Base-by-base conservation (phyloP, 108 stramenopile genomes). In the Skeletonema costatum region DNA sequence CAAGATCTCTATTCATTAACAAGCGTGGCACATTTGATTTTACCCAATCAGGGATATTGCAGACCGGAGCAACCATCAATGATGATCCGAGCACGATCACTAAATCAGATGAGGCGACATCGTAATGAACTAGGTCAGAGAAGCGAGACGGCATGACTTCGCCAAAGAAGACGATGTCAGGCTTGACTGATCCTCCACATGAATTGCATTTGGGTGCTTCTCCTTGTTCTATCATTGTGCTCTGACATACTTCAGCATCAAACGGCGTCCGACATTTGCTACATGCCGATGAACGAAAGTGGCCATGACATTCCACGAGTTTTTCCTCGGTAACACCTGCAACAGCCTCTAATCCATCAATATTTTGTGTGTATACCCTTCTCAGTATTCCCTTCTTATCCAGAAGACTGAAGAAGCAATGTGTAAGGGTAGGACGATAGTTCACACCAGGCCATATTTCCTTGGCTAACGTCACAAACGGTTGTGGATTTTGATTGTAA, bases 91-190 rank as follows among this genome's bases (percentile, higher is more conserved):
- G 73, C 17, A 98, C 89, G 7, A 98, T 75, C 13, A 95, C 25
- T 31, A 96, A 73, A 79, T 94, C 92, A 41, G 84, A 73, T 11
- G 81, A 67, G n/a, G 66, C 75, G 56, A 90, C 64, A 77, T 94
- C 92, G n/a, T 62, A 51, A n/a, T 73, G 75, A 48, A 91, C 64
- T 50, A 85, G 72, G 3, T 73, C 33, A 63, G 74, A 58, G 67
- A 98, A 97, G 17, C 89, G 81, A 25, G 31, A 35, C 5, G 97
- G 96, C 68, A 97, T 78, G 12, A 66, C 84, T 70, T 99, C 98
- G 0, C 98, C 98, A 79, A 98, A 99, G 69, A 99, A 99, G 8
- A 92, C 90, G 73, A 99, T 97, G 73, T 97, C 93, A 8, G 97
- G 97, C 80, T 99, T 99, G 5, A 97, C 93, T 8, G 84, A 68